These are phyloP conservation scores for Lophiotrema nucula DNA, from an alignment of 495 filamentous ascomycete species.

Conservation along the genomic window DNA sequence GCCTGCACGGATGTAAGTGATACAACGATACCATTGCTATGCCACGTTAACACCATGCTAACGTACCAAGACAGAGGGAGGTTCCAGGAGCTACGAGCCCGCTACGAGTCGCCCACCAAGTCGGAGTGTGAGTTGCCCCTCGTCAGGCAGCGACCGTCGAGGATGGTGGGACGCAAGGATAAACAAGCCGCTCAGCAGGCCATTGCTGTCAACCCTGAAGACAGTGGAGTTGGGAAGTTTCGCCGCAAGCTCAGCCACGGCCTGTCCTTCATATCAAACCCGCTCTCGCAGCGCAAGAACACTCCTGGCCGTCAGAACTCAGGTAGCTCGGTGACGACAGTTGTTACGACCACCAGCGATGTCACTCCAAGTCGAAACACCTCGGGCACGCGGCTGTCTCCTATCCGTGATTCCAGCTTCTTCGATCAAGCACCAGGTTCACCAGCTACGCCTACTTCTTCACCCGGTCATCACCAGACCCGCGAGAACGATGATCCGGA, in stretches of 20 bases:
- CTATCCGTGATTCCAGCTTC: background rate
- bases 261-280: constrained; percentile 25
- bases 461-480: background rate
- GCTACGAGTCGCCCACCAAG: constrained; percentile 11
- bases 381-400: background rate
- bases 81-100: constrained; percentile 22
- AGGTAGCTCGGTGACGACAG: background rate
- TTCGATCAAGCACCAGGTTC: background rate
- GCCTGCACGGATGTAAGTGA: constrained; percentile 14
- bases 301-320: constrained; percentile 1
- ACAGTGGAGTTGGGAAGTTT: constrained; percentile 1
- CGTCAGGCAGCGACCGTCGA: background rate
- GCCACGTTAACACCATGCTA: constrained; percentile 17
- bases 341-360: background rate
- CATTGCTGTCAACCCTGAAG: background rate
- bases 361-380: background rate
- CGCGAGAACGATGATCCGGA: constrained; percentile 4
- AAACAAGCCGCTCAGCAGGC: constrained; percentile 2
- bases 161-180: constrained; percentile 23
- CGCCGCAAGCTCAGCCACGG: constrained; percentile 24
- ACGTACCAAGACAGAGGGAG: constrained; percentile 21
- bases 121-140: no score
- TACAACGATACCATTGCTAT: background rate
- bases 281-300: constrained; percentile 26
- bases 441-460: background rate